These are phyloP conservation scores for Ophiostoma perfectum DNA, from an alignment of 2,329 filamentous ascomycete genomes.

Conservation along the genomic window DNA sequence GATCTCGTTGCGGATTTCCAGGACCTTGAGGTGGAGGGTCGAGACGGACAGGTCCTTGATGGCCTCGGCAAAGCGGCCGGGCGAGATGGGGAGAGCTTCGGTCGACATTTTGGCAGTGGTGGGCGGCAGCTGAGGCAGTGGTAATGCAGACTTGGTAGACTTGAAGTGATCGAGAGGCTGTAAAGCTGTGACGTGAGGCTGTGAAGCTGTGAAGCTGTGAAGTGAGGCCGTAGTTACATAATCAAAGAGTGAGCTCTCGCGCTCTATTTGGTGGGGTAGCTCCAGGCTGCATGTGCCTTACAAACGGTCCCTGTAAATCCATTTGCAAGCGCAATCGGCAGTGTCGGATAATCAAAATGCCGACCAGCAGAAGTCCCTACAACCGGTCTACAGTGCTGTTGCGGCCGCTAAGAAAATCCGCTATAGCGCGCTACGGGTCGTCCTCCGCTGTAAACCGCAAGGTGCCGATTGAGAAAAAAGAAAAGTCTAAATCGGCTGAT, in stretches of 20 bases:
- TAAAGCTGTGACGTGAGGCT: not conserved
- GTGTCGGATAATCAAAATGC: constrained; percentile 20
- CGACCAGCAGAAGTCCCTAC: constrained; percentile 6
- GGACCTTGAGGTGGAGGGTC: constrained; percentile 66
- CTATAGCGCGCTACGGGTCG: not conserved
- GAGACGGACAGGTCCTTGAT: constrained; percentile 61
- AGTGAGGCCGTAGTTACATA: not conserved
- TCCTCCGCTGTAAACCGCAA: not conserved
- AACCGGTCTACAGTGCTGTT: not conserved
- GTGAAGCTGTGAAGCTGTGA: not conserved
- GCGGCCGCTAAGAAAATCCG: not conserved
- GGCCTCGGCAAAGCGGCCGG: constrained; percentile 60
- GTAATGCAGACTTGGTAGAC: not conserved
- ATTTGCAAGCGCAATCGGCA: not conserved
- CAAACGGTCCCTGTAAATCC: not conserved
- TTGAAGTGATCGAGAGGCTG: not conserved
- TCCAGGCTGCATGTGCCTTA: not conserved
- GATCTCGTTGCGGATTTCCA: constrained; percentile 70
- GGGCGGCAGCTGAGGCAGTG: not conserved
- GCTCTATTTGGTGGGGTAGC: constrained; percentile 16
- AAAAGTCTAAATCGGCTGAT: not conserved
- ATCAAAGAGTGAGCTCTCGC: not conserved
- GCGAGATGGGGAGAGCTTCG: constrained; percentile 55
- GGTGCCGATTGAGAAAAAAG: not conserved
- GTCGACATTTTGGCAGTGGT: constrained; percentile 27